Base-by-base conservation (phyloP, 345 rosid species). In the Sisymbrium irio region DNA sequence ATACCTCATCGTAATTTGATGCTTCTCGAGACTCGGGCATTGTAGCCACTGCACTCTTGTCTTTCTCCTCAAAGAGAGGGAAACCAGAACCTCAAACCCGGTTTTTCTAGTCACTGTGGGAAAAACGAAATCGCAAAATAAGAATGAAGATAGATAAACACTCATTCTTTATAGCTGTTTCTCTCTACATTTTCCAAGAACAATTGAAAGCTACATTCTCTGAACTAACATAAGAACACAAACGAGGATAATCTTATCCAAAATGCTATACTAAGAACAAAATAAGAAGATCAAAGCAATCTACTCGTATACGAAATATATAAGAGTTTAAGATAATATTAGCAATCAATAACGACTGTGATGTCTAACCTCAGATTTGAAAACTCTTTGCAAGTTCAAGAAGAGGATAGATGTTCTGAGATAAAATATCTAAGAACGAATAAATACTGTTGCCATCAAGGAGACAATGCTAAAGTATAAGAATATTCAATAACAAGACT, bases 1-100 rank as follows among this genome's bases (percentile, higher is more conserved):
- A 83, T 44, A 80, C 70, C 82, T 92, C 97, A 62, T 92, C 92
- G 39, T 81, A 88, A 62, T 81, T 89, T 10, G 97, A 86, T 59
- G 89, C 86, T 70, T 83, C 88, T 5, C 71, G 78, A 42, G 89
- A 75, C 67, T 78, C 65, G 0, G 85, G 78, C 67, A 83, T 78
- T 2, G 76, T 60, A 57, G 85, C 77, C 18, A 73, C 72, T 35
- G 85, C 74, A 71, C 85, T 79, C 87, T 82, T 76, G 13, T 40
- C 13, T 57, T 65, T 62, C 68, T 80, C 74, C 37, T 66, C 36
- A 25, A 22, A 81, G 27, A 51, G 62, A 40, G 45, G 20, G 35
- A 32, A 7, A 32, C 8, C 35, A 0, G 39, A 46, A 45, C 32
- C 66, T 33, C 57, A 58, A 27, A 15, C 49, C 37, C 1, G 2